These are phyloP conservation scores for Thecaphora frezii DNA, from an alignment of 1,284 basidiomycete genomes.

Conservation along the genomic window DNA sequence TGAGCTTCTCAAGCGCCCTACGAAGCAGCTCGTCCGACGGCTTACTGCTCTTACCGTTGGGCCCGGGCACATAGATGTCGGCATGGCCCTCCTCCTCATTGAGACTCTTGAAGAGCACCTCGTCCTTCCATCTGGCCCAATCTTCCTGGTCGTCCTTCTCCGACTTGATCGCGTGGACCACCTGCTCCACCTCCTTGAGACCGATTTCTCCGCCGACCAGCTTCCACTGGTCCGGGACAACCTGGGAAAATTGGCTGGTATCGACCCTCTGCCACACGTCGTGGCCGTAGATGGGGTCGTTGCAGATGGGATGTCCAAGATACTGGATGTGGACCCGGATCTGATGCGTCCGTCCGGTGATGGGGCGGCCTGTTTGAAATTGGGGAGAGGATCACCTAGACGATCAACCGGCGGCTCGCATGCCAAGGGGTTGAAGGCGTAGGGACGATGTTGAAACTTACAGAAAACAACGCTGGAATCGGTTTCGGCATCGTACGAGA, in stretches of 20 bases:
- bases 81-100: slow-evolving; percentile 46
- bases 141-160: slow-evolving; percentile 54
- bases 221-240: slow-evolving; percentile 49
- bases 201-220: slow-evolving; percentile 49
- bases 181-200: slow-evolving; percentile 46
- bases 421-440: no score
- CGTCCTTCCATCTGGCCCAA: slow-evolving; percentile 57
- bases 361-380: slow-evolving; percentile 40
- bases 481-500: slow-evolving; percentile 80
- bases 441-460: slow-evolving; percentile 66
- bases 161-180: slow-evolving; percentile 54
- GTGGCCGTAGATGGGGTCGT: slow-evolving; percentile 61
- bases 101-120: slow-evolving; percentile 51
- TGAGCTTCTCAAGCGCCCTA: slow-evolving; percentile 21
- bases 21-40: slow-evolving; percentile 29
- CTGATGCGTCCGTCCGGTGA: slow-evolving; percentile 75
- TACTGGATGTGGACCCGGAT: slow-evolving; percentile 94
- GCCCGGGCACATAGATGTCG: slow-evolving; percentile 43
- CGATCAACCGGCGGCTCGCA: no score
- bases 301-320: slow-evolving; percentile 85
- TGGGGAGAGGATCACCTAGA: no score
- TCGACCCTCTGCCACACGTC: slow-evolving; percentile 52
- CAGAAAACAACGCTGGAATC: slow-evolving; percentile 88
- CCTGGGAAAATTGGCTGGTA: slow-evolving; percentile 30
- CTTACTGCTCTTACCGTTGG: slow-evolving; percentile 42